These are phyloP conservation scores for Naganishia randhawae DNA, from an alignment of 768 basidiomycete species.

Conservation along the genomic window DNA sequence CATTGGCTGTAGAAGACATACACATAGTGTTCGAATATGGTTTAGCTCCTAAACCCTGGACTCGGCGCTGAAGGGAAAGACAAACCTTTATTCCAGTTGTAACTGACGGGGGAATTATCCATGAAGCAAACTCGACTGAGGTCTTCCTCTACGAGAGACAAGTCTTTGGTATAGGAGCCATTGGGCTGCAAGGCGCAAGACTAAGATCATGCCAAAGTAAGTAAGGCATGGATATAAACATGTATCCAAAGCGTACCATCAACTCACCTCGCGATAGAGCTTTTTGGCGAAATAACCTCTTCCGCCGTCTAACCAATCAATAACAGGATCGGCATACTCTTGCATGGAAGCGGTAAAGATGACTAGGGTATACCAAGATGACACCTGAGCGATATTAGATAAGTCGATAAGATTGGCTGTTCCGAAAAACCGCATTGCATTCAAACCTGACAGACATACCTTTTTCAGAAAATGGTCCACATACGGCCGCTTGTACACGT, in stretches of 20 bases:
- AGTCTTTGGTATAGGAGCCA: constrained; percentile 91
- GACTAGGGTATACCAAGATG: constrained; percentile 96
- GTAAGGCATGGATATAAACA: not conserved
- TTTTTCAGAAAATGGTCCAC: constrained; percentile 91
- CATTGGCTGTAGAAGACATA: constrained; percentile 66
- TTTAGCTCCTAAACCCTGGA: not conserved
- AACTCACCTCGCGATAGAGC: constrained; percentile 80
- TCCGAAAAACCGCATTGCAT: not conserved
- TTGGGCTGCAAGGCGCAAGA: constrained; percentile 88
- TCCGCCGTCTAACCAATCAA: constrained; percentile 97
- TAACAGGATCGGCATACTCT: constrained; percentile 98
- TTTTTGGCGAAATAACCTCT: constrained; percentile 82
- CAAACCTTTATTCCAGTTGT: constrained; percentile 85
- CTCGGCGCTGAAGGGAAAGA: constrained; percentile 9
- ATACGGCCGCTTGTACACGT: constrained; percentile 97
- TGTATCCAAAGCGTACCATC: not conserved
- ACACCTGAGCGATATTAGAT: constrained; percentile 62
- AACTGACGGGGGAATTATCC: constrained; percentile 92
- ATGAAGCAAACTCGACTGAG: constrained; percentile 88
- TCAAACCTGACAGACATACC: constrained; percentile 52
- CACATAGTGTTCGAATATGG: not conserved
- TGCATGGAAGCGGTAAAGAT: constrained; percentile 99
- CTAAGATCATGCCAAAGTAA: constrained; percentile 51
- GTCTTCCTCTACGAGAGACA: constrained; percentile 80
- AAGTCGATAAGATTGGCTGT: not conserved